Evolutionary conservation across 495 filamentous ascomycete species (phyloP), one percentile per base, ranked within the genome.

Genomic region (Daldinia concentrica): DNA sequence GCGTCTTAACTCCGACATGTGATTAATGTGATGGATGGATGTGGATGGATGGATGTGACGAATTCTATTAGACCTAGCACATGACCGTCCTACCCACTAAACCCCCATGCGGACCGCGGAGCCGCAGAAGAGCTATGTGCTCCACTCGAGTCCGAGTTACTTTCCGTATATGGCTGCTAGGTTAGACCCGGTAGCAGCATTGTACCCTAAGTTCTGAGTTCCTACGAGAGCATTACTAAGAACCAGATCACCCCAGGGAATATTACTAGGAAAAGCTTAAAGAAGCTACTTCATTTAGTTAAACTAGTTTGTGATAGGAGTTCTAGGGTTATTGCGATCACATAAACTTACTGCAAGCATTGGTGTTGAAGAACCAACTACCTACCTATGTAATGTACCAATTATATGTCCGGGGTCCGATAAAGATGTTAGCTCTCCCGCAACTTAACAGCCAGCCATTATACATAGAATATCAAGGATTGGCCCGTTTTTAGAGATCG

Each of bases 1-100:
- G 12, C 17, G 52, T 48, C 57, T 68, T 73, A 73, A 73, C 64
- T 65, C 70, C 70, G 70, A 65, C 11, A 26, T 51, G 58, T 51
- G 61, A 43, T 73, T 51, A 57, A 43, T 73, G 70, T 73, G 70
- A 73, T 4, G 17, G 17, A 48, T 9, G 7, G 41, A 45, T 45
- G 7, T 8, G n/a, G 5, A 19, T n/a, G n/a, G 17, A 30, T 73
- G 64, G 70, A 73, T 68, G 65, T 61, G 70, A 73, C 62, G 66
- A 62, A 48, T 36, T 50, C 37, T 43, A 43, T 56, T 58, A 62
- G 24, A 30, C 9, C 57, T 41, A 50, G 66, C 71, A 69, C 71
- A 73, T 73, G 71, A 73, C 62, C 22, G 39, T 61, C 56, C 22
- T 56, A 30, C 48, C 64, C 61, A 62, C 62, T 26, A 32, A 48